phyloP scores from a whole-genome alignment of 2,329 filamentous ascomycete genomes.

The Penicillium aurantiogriseum region DNA sequence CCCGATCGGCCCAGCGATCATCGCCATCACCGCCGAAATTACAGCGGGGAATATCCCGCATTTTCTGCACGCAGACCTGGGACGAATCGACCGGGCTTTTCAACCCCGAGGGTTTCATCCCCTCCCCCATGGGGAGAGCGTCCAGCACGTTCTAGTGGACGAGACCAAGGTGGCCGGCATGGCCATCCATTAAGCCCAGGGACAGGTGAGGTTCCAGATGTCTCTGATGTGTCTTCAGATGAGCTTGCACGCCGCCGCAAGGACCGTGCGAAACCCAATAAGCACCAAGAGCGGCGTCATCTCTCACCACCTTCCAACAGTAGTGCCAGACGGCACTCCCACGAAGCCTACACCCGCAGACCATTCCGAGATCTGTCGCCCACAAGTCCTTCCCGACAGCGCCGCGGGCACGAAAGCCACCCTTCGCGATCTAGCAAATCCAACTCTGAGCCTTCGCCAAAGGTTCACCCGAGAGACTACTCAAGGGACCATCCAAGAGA shows the following conservation, averaged over 20 bases:
- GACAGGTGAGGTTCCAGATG: constrained; percentile 19
- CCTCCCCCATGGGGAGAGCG: constrained; percentile 24
- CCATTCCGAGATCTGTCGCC: constrained; percentile 32
- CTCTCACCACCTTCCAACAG: constrained; percentile 28
- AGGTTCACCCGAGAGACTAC: background rate
- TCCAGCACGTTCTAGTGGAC: constrained; percentile 21
- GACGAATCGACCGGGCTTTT: constrained; percentile 14
- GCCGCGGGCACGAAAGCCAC: constrained; percentile 11
- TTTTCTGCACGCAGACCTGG: constrained; percentile 20
- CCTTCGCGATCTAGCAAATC: constrained; percentile 12
- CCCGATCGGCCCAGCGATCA: constrained; percentile 21
- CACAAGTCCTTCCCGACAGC: constrained; percentile 9
- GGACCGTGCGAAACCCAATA: constrained; percentile 17
- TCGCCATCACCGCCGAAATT: constrained; percentile 25
- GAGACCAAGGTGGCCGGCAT: constrained; percentile 21
- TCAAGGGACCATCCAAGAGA: background rate
- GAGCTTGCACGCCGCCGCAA: constrained; percentile 14
- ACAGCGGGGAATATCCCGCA: constrained; percentile 23
- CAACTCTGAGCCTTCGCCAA: constrained; percentile 11
- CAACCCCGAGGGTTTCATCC: constrained; percentile 30
- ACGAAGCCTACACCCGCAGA: constrained; percentile 36
- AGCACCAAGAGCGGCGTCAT: constrained; percentile 21
- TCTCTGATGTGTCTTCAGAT: constrained; percentile 33
- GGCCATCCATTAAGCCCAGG: constrained; percentile 22
- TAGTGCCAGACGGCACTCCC: constrained; percentile 36